A percentile compares a stretch with the other conserved stretches of the same genome.
Evolutionary conservation across 345 rosid genomes (phyloP).

Genomic region (Laguncularia racemosa): DNA sequence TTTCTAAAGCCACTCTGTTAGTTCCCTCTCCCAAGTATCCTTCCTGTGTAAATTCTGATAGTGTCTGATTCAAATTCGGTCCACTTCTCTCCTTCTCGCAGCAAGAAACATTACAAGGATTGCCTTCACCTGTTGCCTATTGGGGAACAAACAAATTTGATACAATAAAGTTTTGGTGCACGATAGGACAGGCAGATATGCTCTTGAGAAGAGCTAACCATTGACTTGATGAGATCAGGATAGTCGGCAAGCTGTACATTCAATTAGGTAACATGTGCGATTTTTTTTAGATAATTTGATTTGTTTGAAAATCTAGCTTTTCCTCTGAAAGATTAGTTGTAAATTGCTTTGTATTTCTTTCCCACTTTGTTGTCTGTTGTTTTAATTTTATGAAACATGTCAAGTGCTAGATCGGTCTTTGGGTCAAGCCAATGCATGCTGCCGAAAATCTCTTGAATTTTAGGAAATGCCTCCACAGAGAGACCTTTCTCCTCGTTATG

Average conservation of each 20-base stretch:
- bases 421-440: constrained; percentile 73
- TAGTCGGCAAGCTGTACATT: no score
- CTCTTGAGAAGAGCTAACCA: no score
- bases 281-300: no score
- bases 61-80: constrained; percentile 13
- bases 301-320: no score
- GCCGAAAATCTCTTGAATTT: constrained; percentile 85
- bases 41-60: constrained; percentile 10
- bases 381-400: constrained; percentile 67
- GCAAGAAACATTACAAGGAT: constrained; percentile 6
- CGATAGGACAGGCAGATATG: no score
- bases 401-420: constrained; percentile 56
- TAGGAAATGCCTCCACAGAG: constrained; percentile 82
- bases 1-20: constrained; percentile 21
- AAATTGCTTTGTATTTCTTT: constrained; percentile 26
- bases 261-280: no score
- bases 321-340: no score
- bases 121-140: constrained; percentile 7
- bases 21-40: constrained; percentile 17
- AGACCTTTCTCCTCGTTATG: constrained; percentile 77
- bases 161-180: no score
- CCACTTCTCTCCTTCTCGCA: constrained; percentile 18
- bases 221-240: no score
- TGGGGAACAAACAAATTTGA: no score
- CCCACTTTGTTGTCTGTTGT: constrained; percentile 45